phyloP scores from a whole-genome alignment of 78 protist genomes.

The Dictyostelium citrinum region DNA sequence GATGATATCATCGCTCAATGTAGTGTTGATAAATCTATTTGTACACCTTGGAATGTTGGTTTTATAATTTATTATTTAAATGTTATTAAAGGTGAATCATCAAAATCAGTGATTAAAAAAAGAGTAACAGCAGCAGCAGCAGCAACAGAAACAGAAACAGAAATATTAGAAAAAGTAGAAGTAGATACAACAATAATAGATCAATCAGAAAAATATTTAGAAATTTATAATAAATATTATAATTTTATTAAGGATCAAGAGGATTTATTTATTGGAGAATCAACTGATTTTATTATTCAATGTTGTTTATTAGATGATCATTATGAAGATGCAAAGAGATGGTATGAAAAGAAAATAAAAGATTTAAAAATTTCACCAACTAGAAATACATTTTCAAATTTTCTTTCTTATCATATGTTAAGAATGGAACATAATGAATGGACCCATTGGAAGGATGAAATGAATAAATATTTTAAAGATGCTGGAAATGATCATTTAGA shows the following conservation, averaged over 20 bases:
- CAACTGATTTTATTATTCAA: background rate
- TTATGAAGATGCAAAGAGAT: background rate
- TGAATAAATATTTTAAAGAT: background rate
- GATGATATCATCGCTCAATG: background rate
- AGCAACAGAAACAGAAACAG: background rate
- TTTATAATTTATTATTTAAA: background rate
- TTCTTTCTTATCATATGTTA: background rate
- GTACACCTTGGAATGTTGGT: background rate
- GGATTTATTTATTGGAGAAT: background rate
- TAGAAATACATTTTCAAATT: background rate
- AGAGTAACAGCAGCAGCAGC: background rate
- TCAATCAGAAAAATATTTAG: background rate
- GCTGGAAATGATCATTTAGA: background rate
- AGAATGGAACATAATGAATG: background rate
- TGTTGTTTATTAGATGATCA: background rate
- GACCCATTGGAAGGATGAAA: background rate
- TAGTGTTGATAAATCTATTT: background rate
- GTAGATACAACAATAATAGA: background rate
- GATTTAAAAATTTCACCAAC: background rate
- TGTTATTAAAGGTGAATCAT: background rate
- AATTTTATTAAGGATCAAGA: background rate
- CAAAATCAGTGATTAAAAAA: no score
- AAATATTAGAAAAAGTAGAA: no score
- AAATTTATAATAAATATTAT: background rate
- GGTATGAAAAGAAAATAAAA: background rate